phyloP scores from a whole-genome alignment of 164 flowering plant species.

The Saururus chinensis region DNA sequence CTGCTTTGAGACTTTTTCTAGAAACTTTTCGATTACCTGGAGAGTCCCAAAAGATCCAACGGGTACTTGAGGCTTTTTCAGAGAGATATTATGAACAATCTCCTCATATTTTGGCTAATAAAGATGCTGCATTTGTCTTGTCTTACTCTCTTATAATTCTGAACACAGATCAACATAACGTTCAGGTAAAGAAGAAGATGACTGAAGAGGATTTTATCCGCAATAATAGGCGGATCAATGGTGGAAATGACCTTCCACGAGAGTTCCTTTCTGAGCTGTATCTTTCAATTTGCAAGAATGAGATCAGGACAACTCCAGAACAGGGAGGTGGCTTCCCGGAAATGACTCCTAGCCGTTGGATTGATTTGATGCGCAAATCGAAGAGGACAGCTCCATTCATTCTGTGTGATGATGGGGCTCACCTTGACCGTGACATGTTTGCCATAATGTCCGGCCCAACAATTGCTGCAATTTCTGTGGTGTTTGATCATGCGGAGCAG shows the following conservation, averaged over 20 bases:
- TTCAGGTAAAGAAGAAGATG: conserved; percentile 43
- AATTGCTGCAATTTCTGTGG: conserved; percentile 36
- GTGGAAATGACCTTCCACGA: conserved; percentile 32
- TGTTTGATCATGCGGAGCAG: conserved; percentile 31
- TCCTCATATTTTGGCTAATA: conserved; percentile 26
- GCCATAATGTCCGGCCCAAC: conserved; percentile 37
- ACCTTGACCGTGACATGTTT: conserved; percentile 35
- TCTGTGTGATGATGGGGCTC: conserved; percentile 19
- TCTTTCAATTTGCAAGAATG: conserved; percentile 34
- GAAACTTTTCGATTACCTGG: conserved; percentile 39
- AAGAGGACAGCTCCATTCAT: conserved; percentile 29
- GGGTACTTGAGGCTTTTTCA: conserved; percentile 39
- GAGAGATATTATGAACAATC: conserved; percentile 42
- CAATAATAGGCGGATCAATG: conserved; percentile 35
- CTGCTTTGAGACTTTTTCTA: conserved; percentile 31
- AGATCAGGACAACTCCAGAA: conserved; percentile 25
- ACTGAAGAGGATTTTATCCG: conserved; percentile 40
- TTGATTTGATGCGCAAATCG: conserved; percentile 26
- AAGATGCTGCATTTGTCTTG: conserved; percentile 35
- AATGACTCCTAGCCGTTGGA: conserved; percentile 34
- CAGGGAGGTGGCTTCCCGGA: conserved; percentile 25
- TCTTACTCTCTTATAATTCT: conserved; percentile 39
- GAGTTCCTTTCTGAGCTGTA: conserved; percentile 29
- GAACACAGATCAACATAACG: conserved; percentile 38
- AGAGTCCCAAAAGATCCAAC: conserved; percentile 36